These are phyloP conservation scores for Candida palmyrensis DNA, from an alignment of 805 yeast species.

Conservation along the genomic window DNA sequence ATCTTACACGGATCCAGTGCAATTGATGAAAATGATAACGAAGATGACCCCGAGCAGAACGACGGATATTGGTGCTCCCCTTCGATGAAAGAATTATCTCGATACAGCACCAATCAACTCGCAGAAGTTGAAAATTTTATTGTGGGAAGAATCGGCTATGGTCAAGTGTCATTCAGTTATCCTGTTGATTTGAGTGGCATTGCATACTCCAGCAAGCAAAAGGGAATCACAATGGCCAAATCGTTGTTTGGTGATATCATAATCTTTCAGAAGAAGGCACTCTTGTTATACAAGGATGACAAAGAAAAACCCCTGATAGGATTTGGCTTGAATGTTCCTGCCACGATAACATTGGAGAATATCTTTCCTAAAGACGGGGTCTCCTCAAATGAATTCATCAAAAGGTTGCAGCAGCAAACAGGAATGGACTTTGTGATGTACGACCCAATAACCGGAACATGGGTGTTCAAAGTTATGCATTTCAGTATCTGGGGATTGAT, in stretches of 20 bases:
- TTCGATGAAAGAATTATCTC: conserved; percentile 43
- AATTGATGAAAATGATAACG: conserved; percentile 5
- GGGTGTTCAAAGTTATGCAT: conserved; percentile 83
- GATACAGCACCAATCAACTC: conserved; percentile 43
- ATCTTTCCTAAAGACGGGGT: conserved; percentile 46
- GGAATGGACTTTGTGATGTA: conserved; percentile 81
- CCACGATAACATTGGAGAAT: conserved; percentile 62
- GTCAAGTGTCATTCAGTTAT: conserved; percentile 58
- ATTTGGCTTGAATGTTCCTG: conserved; percentile 70
- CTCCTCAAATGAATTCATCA: conserved; percentile 44
- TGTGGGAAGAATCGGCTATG: conserved; percentile 62
- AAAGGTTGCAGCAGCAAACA: conserved; percentile 43
- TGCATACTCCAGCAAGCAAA: conserved; percentile 32
- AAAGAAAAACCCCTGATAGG: conserved; percentile 55
- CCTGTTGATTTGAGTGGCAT: conserved; percentile 67
- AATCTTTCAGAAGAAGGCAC: conserved; percentile 42
- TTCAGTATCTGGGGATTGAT: conserved; percentile 89
- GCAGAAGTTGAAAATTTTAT: conserved; percentile 56
- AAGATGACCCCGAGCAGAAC: conserved; percentile 6
- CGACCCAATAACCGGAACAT: conserved; percentile 67
- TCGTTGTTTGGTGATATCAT: conserved; percentile 33
- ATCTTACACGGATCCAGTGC: neutral
- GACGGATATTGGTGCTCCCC: conserved; percentile 74
- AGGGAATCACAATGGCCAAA: conserved; percentile 31
- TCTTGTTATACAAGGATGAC: conserved; percentile 61